These are phyloP conservation scores for Lyophyllum decastes DNA, from an alignment of 768 basidiomycete genomes.

Conservation along the genomic window DNA sequence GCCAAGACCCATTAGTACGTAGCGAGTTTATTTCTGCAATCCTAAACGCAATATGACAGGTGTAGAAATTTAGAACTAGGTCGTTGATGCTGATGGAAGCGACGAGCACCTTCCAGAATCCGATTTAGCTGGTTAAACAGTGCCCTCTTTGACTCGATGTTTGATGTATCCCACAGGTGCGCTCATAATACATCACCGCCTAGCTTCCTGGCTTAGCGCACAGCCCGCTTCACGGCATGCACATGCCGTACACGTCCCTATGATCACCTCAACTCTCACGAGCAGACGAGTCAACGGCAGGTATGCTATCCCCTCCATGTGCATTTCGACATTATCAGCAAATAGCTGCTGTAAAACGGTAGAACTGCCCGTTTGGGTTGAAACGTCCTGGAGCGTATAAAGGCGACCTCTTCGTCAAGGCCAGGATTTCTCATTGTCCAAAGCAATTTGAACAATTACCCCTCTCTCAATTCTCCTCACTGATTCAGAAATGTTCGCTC, in stretches of 20 bases:
- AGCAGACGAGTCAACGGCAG: neutral
- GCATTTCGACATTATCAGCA: neutral
- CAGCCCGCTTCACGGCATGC: neutral
- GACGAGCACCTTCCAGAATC: neutral
- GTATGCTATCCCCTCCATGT: neutral
- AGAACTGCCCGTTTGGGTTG: neutral
- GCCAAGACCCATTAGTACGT: too few species aligned
- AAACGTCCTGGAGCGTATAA: neutral
- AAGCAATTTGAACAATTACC: conserved; percentile 11
- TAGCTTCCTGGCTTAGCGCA: neutral
- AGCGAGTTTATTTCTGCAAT: too few species aligned
- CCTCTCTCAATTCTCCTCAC: neutral
- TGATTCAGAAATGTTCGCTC: conserved; percentile 17
- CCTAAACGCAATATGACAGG: too few species aligned
- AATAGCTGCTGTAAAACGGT: neutral
- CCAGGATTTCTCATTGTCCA: conserved; percentile 4
- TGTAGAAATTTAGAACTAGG: neutral
- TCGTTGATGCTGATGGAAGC: neutral
- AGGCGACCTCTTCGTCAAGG: neutral
- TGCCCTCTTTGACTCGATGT: neutral
- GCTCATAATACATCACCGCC: neutral
- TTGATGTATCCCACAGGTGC: neutral
- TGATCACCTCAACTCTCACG: neutral
- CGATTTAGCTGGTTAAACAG: too few species aligned
- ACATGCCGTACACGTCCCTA: neutral